These are phyloP conservation scores for Ilyonectria sp. DNA, from an alignment of 2,329 filamentous ascomycete species.

Conservation along the genomic window DNA sequence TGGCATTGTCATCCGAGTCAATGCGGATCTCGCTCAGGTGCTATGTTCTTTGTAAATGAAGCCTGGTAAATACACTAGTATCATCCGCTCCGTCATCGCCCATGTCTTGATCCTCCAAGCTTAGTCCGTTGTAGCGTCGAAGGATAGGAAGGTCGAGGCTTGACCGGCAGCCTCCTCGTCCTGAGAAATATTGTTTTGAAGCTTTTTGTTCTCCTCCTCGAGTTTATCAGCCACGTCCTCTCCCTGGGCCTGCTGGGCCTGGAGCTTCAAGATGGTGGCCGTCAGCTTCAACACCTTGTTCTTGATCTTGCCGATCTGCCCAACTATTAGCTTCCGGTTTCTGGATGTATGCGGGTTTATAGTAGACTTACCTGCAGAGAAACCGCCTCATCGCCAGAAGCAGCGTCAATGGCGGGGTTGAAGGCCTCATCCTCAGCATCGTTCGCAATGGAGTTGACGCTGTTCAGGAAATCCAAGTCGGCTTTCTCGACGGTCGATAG, in stretches of 20 bases:
- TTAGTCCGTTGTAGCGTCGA: constrained; percentile 39
- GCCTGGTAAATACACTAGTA: no score
- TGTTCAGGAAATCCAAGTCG: constrained; percentile 65
- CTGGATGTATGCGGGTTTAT: not conserved
- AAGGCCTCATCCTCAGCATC: constrained; percentile 68
- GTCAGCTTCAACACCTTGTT: constrained; percentile 74
- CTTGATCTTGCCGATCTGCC: constrained; percentile 69
- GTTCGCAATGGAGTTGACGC: constrained; percentile 67
- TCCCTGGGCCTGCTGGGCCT: constrained; percentile 67
- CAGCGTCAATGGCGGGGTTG: constrained; percentile 67
- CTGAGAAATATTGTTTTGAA: constrained; percentile 66
- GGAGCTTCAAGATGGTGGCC: constrained; percentile 65
- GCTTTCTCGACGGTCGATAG: constrained; percentile 59
- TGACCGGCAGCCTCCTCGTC: constrained; percentile 65
- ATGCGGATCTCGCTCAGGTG: no score
- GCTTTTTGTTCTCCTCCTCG: constrained; percentile 64
- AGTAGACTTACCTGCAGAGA: constrained; percentile 60
- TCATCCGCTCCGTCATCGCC: not conserved
- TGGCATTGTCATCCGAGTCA: no score
- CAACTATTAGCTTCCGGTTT: not conserved
- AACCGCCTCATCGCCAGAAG: constrained; percentile 60
- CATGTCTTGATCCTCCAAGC: not conserved
- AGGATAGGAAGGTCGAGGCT: constrained; percentile 53
- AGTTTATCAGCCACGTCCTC: constrained; percentile 61
- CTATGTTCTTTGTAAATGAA: no score